Percentiles rank a stretch among this genome's conserved stretches.
phyloP scores from a whole-genome alignment of 306 rosid species.

The Lagenaria siceraria region DNA sequence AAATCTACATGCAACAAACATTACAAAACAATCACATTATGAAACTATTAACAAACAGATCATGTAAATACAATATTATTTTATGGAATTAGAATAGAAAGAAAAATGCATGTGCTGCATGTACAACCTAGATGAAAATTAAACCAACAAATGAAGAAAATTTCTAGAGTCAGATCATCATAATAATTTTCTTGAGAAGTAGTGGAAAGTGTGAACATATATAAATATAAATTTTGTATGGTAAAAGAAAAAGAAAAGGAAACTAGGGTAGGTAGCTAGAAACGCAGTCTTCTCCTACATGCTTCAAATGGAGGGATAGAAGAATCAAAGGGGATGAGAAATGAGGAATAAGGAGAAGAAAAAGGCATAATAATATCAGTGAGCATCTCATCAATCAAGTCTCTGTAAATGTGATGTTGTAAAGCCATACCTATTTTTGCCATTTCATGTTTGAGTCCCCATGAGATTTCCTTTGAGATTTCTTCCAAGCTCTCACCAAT shows the following conservation, averaged over 20 bases:
- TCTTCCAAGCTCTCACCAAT: constrained; percentile 51
- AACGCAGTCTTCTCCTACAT: constrained; percentile 73
- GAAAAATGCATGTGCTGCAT: neutral
- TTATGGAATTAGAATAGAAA: neutral
- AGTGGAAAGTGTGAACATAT: neutral
- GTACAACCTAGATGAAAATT: neutral
- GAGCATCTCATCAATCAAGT: constrained; percentile 57
- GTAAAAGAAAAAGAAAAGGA: neutral
- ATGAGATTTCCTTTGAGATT: constrained; percentile 52
- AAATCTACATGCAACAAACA: too few species aligned
- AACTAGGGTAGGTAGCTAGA: too few species aligned
- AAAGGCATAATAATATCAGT: constrained; percentile 38
- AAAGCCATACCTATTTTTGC: constrained; percentile 75
- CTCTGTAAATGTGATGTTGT: constrained; percentile 65
- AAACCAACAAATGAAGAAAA: neutral
- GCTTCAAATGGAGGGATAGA: constrained; percentile 61
- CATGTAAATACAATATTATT: too few species aligned
- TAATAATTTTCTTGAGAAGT: neutral
- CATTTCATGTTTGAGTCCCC: constrained; percentile 63
- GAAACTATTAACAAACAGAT: neutral
- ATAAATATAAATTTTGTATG: neutral
- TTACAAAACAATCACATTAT: too few species aligned
- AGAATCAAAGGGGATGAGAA: constrained; percentile 2
- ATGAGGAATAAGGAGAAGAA: constrained; percentile 18
- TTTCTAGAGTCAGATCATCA: neutral